Base-by-base conservation (phyloP, 257 asterid genomes). In the Paraleonurus japonicus region DNA sequence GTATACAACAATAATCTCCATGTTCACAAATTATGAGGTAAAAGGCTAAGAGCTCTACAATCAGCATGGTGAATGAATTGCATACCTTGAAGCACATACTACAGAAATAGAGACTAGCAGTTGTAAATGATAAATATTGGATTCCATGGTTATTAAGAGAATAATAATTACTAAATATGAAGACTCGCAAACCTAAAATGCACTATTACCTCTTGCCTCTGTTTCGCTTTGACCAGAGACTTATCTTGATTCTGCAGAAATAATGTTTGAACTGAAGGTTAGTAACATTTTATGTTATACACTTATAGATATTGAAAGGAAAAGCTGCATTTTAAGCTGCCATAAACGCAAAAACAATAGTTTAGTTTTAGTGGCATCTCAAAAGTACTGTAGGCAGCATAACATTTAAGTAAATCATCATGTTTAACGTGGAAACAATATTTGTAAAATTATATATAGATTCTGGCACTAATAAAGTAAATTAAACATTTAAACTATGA, bases 181-280 rank as follows among this genome's bases (percentile, higher is more conserved):
- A 20, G 8, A 45, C 20, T 15, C 3, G 57, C 69, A 69, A 79
- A 67, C 10, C 53, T 19, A 50, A 63, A 71, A 61, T 62, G 59
- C 54, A 75, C 3, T 67, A 16, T n/a, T 91, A 94, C 99, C 97
- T 91, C 89, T 76, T 88, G 90, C 58, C 74, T 81, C 75, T 84
- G 83, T 78, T 83, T 89, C 5, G 96, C 96, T 79, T 89, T 92
- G 45, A 62, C 63, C 74, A 89, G 85, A 75, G 79, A 82, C 43
- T 76, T 89, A 47, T 81, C 95, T 61, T 83, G 95, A 76, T 81
- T 91, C 96, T 92, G 97, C 86, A 83, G 37, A 35, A 17, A 71
- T 64, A 27, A 63, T 54, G 60, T 55, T 39, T 28, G 61, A 28
- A 65, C 51, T 39, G 39, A 60, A 33, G 30, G 28, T 74, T 61